A percentile compares a stretch with the other conserved stretches of the same genome.
These are phyloP conservation scores for Phytophthora pisi DNA, from an alignment of 352 stramenopile species.

Conservation along the genomic window DNA sequence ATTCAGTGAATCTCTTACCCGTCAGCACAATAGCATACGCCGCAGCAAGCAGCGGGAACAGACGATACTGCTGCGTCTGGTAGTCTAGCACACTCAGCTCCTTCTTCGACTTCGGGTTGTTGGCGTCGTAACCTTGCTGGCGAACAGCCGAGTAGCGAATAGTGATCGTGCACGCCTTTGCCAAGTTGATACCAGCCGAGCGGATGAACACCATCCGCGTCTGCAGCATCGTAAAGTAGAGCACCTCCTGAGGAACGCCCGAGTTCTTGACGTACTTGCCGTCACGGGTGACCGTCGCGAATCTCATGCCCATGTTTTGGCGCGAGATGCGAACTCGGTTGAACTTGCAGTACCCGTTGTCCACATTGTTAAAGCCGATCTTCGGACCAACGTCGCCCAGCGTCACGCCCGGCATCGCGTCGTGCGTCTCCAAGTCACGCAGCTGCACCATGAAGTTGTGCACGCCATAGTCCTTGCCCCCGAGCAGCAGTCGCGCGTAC, in stretches of 20 bases:
- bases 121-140: slow-evolving; percentile 83
- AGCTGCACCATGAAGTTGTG: slow-evolving; percentile 97
- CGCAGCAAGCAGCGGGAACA: slow-evolving; percentile 92
- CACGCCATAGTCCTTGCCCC: slow-evolving; percentile 89
- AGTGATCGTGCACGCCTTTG: slow-evolving; percentile 91
- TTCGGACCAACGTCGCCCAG: slow-evolving; percentile 74
- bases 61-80: slow-evolving; percentile 94
- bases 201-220: slow-evolving; percentile 74
- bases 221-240: slow-evolving; percentile 87
- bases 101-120: slow-evolving; percentile 47
- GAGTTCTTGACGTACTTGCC: slow-evolving; percentile 72
- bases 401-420: slow-evolving; percentile 52
- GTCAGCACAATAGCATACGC: slow-evolving; percentile 91
- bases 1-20: slow-evolving; percentile 20
- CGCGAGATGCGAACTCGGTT: slow-evolving; percentile 65
- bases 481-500: slow-evolving; percentile 88
- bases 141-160: slow-evolving; percentile 95
- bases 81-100: slow-evolving; percentile 96
- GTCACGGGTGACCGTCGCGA: slow-evolving; percentile 57
- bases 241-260: slow-evolving; percentile 50
- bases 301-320: slow-evolving; percentile 71
- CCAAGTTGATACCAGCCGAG: slow-evolving; percentile 57
- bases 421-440: slow-evolving; percentile 86
- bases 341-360: slow-evolving; percentile 73
- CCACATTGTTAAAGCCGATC: slow-evolving; percentile 80